Percentiles rank a stretch among this genome's conserved stretches.
Conservation (phyloP, 192 early-diverging fungal genomes). For the Entomortierella lignicola region DNA sequence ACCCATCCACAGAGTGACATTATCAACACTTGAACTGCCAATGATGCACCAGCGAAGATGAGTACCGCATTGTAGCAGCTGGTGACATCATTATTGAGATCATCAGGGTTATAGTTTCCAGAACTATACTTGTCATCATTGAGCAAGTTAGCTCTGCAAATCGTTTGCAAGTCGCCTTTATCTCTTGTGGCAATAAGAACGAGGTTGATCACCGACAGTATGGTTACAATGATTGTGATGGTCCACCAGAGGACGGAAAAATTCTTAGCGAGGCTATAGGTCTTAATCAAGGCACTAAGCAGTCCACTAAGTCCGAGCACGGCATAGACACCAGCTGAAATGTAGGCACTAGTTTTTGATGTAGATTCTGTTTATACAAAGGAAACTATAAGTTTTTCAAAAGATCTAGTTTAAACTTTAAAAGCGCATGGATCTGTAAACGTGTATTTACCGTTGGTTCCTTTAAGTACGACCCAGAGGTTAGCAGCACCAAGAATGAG, state of each 20-base stretch:
- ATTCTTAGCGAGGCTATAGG: conserved; percentile 24
- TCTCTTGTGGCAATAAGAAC: not conserved
- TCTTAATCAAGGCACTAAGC: conserved; percentile 17
- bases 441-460: not conserved
- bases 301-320: conserved; percentile 19
- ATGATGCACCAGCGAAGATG: not conserved
- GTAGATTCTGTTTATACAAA: conserved; percentile 2
- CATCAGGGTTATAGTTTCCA: not conserved
- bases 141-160: not conserved
- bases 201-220: conserved; percentile 6
- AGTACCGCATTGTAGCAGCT: conserved; percentile 1
- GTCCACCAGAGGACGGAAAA: conserved; percentile 40
- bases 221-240: conserved; percentile 1
- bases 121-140: not conserved
- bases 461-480: conserved; percentile 1
- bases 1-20: conserved; percentile 33
- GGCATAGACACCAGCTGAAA: conserved; percentile 12
- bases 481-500: conserved; percentile 5
- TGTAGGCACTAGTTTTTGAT: conserved; percentile 7
- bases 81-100: conserved; percentile 7
- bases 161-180: not conserved
- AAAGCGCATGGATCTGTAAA: not conserved
- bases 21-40: conserved; percentile 4
- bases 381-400: no score
- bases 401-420: no score